phyloP scores from a whole-genome alignment of 108 stramenopile genomes.

The Skeletonema potamos region DNA sequence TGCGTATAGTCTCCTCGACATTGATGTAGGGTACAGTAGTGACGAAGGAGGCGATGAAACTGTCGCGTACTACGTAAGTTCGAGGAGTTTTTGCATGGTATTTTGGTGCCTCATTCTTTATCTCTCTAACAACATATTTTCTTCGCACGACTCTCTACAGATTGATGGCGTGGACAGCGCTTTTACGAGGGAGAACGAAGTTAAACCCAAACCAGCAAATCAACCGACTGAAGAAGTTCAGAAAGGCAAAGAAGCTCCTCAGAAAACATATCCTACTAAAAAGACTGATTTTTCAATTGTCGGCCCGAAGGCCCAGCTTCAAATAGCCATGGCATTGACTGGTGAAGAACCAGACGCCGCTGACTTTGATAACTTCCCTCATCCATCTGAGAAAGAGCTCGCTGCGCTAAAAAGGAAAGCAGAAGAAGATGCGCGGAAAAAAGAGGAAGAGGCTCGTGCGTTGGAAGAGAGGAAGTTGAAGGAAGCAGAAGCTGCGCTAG shows the following conservation, averaged over 20 bases:
- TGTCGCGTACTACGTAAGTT: slow-evolving; percentile 60
- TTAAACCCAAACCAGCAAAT: not conserved
- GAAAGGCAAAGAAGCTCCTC: slow-evolving; percentile 15
- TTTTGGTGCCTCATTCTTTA: not conserved
- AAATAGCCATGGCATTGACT: slow-evolving; percentile 59
- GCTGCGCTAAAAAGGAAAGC: slow-evolving; percentile 30
- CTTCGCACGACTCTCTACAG: not conserved
- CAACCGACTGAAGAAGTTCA: slow-evolving; percentile 3
- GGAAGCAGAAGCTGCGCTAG: slow-evolving; percentile 36
- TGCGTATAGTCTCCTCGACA: slow-evolving; percentile 63
- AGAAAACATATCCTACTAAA: slow-evolving; percentile 59
- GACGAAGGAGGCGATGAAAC: slow-evolving; percentile 92
- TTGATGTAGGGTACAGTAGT: slow-evolving; percentile 87
- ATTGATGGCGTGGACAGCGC: slow-evolving; percentile 83
- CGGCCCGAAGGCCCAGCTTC: slow-evolving; percentile 66
- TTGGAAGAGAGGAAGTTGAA: slow-evolving; percentile 27
- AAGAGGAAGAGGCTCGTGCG: slow-evolving; percentile 28
- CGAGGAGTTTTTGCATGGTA: not conserved
- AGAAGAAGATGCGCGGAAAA: slow-evolving; percentile 26
- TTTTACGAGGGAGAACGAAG: slow-evolving; percentile 44
- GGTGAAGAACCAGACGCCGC: slow-evolving; percentile 50
- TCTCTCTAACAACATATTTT: not conserved
- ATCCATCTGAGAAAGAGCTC: slow-evolving; percentile 55
- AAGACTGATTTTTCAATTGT: slow-evolving; percentile 73
- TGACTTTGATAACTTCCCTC: slow-evolving; percentile 79